Evolutionary conservation across 306 rosid genomes (phyloP).

Genomic region (Glycine latifolia): DNA sequence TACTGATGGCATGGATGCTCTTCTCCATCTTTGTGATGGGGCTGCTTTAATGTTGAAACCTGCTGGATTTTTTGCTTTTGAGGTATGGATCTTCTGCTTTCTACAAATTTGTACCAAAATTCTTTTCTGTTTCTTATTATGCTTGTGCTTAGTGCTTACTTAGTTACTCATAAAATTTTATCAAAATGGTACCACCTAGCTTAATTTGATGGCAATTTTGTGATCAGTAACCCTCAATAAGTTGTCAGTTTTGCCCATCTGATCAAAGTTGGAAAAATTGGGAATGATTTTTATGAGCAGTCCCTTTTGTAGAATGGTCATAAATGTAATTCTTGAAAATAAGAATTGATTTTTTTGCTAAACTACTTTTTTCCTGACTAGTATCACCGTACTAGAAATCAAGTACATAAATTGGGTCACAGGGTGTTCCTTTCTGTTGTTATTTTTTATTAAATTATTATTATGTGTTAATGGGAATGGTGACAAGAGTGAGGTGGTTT

Average conservation of each 20-base stretch:
- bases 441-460: background rate
- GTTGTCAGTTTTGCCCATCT: conserved; percentile 8
- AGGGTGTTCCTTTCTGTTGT: background rate
- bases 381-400: background rate
- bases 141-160: background rate
- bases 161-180: background rate
- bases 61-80: conserved; percentile 90
- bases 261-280: background rate
- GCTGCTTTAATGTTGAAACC: conserved; percentile 75
- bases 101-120: background rate
- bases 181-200: background rate
- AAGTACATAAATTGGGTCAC: background rate
- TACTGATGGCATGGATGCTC: conserved; percentile 68
- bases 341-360: conserved; percentile 4
- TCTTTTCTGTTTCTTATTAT: background rate
- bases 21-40: conserved; percentile 80
- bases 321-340: background rate
- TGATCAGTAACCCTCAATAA: background rate
- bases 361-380: background rate
- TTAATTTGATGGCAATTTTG: conserved; percentile 7
- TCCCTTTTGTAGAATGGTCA: background rate
- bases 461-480: too few relatives aligned
- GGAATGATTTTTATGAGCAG: background rate
- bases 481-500: too few relatives aligned
- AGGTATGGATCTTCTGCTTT: conserved; percentile 58